phyloP scores from a whole-genome alignment of 2,329 filamentous ascomycete genomes.

The Fusarium pseudograminearum region DNA sequence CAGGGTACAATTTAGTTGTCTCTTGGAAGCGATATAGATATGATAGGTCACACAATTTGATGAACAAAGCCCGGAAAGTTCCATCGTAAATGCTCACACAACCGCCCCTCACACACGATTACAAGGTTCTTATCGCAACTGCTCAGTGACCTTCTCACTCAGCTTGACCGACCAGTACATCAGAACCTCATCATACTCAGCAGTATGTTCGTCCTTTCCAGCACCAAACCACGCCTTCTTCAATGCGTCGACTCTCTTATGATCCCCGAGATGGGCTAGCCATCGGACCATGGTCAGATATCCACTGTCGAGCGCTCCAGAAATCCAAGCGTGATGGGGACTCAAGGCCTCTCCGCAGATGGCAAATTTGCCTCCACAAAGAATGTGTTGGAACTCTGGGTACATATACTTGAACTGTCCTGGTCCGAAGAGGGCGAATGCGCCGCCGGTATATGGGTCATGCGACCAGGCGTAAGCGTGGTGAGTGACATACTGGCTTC shows the following conservation, averaged over 20 bases:
- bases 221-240: conserved; percentile 14
- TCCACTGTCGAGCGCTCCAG: conserved; percentile 54
- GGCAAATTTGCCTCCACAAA: conserved; percentile 48
- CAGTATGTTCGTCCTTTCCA: conserved; percentile 1
- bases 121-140: background rate
- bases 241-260: background rate
- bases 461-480: conserved; percentile 55
- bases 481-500: conserved; percentile 35
- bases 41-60: background rate
- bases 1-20: background rate
- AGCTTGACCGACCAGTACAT: conserved; percentile 15
- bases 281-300: conserved; percentile 26
- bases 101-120: background rate
- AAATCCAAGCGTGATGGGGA: conserved; percentile 56
- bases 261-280: background rate
- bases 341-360: conserved; percentile 55
- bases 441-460: conserved; percentile 51
- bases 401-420: conserved; percentile 55
- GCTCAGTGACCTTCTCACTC: background rate
- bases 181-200: conserved; percentile 12
- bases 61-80: fast-evolving
- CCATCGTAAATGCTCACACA: fast-evolving
- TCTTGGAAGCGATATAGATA: too few relatives aligned
- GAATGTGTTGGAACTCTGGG: conserved; percentile 46
- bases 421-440: conserved; percentile 56